A percentile compares a stretch with the other conserved stretches of the same genome.
Evolutionary conservation across 1,284 basidiomycete species (phyloP).

Genomic region (Nidula niveotomentosa): DNA sequence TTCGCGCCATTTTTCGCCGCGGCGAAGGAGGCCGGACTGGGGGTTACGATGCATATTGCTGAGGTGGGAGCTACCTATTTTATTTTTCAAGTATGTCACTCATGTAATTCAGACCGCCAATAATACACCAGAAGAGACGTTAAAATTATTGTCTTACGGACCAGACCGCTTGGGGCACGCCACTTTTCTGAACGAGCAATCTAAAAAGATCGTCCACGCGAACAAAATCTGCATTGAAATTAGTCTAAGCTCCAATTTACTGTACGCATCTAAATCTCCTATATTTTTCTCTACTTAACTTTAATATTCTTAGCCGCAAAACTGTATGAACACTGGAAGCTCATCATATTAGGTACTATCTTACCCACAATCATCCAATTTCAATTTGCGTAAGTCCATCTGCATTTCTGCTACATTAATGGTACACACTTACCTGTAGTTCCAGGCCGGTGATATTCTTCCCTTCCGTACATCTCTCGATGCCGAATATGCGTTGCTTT

Average conservation of each 20-base stretch:
- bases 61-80: slow-evolving; percentile 46
- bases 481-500: slow-evolving; percentile 75
- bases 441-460: slow-evolving; percentile 79
- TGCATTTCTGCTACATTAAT: not conserved
- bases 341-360: slow-evolving; percentile 73
- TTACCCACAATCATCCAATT: slow-evolving; percentile 64
- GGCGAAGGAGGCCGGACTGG: slow-evolving; percentile 59
- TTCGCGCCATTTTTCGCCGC: slow-evolving; percentile 53
- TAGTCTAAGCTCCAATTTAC: slow-evolving; percentile 78
- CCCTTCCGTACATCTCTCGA: slow-evolving; percentile 72
- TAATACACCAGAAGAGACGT: slow-evolving; percentile 59
- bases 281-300: not conserved
- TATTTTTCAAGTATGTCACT: not conserved
- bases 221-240: slow-evolving; percentile 74
- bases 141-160: slow-evolving; percentile 59
- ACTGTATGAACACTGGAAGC: slow-evolving; percentile 62
- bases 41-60: slow-evolving; percentile 78
- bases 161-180: slow-evolving; percentile 81
- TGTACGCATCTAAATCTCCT: slow-evolving; percentile 40
- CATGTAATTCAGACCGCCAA: slow-evolving; percentile 37
- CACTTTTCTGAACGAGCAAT: slow-evolving; percentile 70
- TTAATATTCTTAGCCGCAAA: slow-evolving; percentile 50
- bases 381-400: slow-evolving; percentile 66
- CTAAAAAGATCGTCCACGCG: slow-evolving; percentile 54
- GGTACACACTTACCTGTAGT: not conserved